Percentiles rank a stretch among this genome's conserved stretches.
Evolutionary conservation across 805 yeast genomes (phyloP).

Genomic region (Metschnikowia similis): DNA sequence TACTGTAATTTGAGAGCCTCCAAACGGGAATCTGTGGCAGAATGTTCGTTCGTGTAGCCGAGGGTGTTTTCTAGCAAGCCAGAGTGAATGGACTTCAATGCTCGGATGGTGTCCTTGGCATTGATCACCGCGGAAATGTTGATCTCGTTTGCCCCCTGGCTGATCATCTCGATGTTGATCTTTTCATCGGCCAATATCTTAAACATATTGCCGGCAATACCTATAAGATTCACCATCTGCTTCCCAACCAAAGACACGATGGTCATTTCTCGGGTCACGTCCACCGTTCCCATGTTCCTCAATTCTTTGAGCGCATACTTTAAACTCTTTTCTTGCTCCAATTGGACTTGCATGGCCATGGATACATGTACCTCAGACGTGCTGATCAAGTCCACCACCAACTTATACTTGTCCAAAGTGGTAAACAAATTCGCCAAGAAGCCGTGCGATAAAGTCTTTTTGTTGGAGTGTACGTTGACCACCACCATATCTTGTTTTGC

Average conservation of each 20-base stretch:
- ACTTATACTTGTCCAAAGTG: conserved; percentile 72
- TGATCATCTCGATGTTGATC: conserved; percentile 95
- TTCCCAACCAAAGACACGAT: conserved; percentile 94
- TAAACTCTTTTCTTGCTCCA: conserved; percentile 58
- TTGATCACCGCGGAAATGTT: conserved; percentile 94
- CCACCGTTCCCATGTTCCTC: conserved; percentile 80
- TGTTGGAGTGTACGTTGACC: conserved; percentile 88
- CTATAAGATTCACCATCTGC: conserved; percentile 94
- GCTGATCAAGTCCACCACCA: conserved; percentile 93
- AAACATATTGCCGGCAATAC: conserved; percentile 97
- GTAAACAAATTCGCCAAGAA: conserved; percentile 88
- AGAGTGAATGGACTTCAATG: conserved; percentile 80
- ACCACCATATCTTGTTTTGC: conserved; percentile 91
- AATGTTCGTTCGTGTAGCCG: conserved; percentile 16
- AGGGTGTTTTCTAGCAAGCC: conserved; percentile 52
- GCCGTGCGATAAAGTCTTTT: conserved; percentile 89
- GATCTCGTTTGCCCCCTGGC: conserved; percentile 97
- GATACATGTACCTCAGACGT: conserved; percentile 98
- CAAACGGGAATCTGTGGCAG: conserved; percentile 16
- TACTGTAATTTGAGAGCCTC: conserved; percentile 14
- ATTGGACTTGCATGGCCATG: conserved; percentile 86
- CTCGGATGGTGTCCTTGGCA: conserved; percentile 76
- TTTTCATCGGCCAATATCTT: conserved; percentile 86
- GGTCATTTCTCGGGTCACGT: conserved; percentile 80
- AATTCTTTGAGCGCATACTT: conserved; percentile 75